phyloP scores from a whole-genome alignment of 371 early-diverging fungal species.

The Syncephalastrum sp. region DNA sequence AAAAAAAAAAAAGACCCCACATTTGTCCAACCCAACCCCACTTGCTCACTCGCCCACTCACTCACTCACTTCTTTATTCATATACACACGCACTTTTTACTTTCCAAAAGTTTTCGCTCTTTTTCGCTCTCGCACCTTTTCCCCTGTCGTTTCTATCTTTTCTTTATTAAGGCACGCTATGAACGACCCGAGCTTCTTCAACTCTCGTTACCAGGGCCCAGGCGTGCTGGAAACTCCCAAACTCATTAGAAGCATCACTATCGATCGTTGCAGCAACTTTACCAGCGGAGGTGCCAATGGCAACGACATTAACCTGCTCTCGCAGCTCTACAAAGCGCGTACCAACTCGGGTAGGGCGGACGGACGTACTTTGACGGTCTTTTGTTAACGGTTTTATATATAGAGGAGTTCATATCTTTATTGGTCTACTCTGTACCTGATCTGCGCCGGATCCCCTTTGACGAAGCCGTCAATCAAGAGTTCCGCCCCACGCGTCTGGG shows the following conservation, averaged over 20 bases:
- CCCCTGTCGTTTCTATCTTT: neutral
- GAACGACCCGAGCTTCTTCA: slow-evolving; percentile 17
- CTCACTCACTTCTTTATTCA: no score
- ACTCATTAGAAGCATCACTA: slow-evolving; percentile 41
- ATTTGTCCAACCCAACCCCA: no score
- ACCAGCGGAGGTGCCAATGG: slow-evolving; percentile 48
- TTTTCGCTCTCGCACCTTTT: slow-evolving; percentile 1
- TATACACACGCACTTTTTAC: no score
- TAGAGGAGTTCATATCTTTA: slow-evolving; percentile 47
- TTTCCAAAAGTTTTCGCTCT: neutral
- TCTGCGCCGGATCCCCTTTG: slow-evolving; percentile 78
- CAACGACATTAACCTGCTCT: slow-evolving; percentile 45
- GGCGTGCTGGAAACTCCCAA: slow-evolving; percentile 36
- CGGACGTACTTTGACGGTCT: neutral
- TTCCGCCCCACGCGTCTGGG: slow-evolving; percentile 70
- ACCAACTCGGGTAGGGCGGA: slow-evolving; percentile 39
- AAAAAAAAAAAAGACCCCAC: no score
- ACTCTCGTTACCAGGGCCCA: slow-evolving; percentile 22
- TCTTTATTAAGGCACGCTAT: slow-evolving; percentile 7
- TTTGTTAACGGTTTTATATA: neutral
- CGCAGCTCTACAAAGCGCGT: slow-evolving; percentile 47
- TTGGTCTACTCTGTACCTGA: slow-evolving; percentile 78
- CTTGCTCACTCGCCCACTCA: no score
- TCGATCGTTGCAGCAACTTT: slow-evolving; percentile 51
- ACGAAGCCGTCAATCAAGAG: slow-evolving; percentile 74